Conservation (phyloP, 2,329 filamentous ascomycete genomes). For the Metarhizium robertsii region DNA sequence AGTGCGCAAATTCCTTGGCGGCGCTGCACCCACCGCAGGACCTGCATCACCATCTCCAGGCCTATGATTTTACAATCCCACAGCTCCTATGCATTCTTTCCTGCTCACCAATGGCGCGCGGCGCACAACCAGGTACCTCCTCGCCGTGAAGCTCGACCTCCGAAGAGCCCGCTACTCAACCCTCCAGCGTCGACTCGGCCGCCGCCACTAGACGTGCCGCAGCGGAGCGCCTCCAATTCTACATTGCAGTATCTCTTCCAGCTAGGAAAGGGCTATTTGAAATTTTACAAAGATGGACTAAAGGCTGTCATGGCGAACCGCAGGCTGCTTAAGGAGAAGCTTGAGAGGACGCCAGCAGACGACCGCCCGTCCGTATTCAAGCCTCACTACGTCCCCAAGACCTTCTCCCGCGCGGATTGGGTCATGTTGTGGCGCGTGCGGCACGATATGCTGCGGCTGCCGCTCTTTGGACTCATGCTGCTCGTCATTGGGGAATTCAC, state of each 20-base stretch:
- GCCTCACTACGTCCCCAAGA: slow-evolving; percentile 22
- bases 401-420: slow-evolving; percentile 54
- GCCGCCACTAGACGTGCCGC: slow-evolving; percentile 55
- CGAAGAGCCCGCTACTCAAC: slow-evolving; percentile 45
- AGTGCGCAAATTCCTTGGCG: slow-evolving; percentile 22
- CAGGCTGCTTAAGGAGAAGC: slow-evolving; percentile 36
- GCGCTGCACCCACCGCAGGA: slow-evolving; percentile 14
- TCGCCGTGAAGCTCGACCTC: slow-evolving; percentile 14
- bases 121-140: slow-evolving; percentile 13
- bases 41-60: slow-evolving; percentile 8
- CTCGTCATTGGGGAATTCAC: slow-evolving; percentile 79
- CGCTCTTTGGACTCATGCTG: slow-evolving; percentile 67
- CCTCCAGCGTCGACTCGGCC: slow-evolving; percentile 66
- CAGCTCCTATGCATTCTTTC: slow-evolving; percentile 7
- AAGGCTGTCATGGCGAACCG: slow-evolving; percentile 65
- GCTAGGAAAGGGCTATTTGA: slow-evolving; percentile 65
- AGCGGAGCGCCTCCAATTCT: slow-evolving; percentile 29
- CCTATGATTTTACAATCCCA: slow-evolving; percentile 3
- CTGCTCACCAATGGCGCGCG: slow-evolving; percentile 11
- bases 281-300: slow-evolving; percentile 83
- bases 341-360: slow-evolving; percentile 37
- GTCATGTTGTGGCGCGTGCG: slow-evolving; percentile 59
- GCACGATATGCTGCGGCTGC: slow-evolving; percentile 68
- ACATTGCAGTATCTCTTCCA: slow-evolving; percentile 40
- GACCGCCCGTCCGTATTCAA: slow-evolving; percentile 37